Conservation (phyloP, 306 rosid genomes). For the Quercus dentata region DNA sequence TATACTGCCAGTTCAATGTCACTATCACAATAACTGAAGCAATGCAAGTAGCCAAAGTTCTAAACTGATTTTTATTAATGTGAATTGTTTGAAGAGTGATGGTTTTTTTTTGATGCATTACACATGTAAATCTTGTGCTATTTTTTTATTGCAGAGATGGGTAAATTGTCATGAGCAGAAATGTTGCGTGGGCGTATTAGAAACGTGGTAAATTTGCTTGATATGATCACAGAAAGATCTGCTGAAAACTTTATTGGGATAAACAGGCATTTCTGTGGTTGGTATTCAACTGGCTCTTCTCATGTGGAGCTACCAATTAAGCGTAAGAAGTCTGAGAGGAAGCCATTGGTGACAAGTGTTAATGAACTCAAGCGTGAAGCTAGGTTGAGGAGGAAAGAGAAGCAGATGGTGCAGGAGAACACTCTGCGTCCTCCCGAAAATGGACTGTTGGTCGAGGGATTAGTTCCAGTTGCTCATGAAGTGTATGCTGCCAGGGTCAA, state of each 20-base stretch:
- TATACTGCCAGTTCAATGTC: neutral
- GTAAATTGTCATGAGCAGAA: constrained; percentile 11
- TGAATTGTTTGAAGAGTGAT: neutral
- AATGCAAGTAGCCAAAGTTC: neutral
- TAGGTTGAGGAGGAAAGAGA: constrained; percentile 48
- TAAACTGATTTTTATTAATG: neutral
- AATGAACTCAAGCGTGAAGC: constrained; percentile 62
- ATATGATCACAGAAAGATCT: constrained; percentile 17
- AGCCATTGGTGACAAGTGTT: constrained; percentile 48
- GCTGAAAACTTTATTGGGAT: neutral
- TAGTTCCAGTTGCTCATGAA: constrained; percentile 52
- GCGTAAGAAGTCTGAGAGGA: constrained; percentile 52
- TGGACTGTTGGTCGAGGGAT: constrained; percentile 50
- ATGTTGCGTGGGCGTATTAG: constrained; percentile 38
- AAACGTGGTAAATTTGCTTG: constrained; percentile 18
- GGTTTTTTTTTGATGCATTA: neutral
- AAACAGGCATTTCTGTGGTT: constrained; percentile 10
- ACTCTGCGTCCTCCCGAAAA: constrained; percentile 54
- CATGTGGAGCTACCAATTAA: constrained; percentile 32
- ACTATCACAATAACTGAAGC: neutral
- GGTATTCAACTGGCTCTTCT: constrained; percentile 27
- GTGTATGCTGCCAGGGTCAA: constrained; percentile 55
- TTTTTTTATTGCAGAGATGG: constrained; percentile 7
- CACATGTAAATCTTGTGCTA: neutral
- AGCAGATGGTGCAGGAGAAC: constrained; percentile 43